Base-by-base conservation (phyloP, 441 rosid species). In the Croton setiger region DNA sequence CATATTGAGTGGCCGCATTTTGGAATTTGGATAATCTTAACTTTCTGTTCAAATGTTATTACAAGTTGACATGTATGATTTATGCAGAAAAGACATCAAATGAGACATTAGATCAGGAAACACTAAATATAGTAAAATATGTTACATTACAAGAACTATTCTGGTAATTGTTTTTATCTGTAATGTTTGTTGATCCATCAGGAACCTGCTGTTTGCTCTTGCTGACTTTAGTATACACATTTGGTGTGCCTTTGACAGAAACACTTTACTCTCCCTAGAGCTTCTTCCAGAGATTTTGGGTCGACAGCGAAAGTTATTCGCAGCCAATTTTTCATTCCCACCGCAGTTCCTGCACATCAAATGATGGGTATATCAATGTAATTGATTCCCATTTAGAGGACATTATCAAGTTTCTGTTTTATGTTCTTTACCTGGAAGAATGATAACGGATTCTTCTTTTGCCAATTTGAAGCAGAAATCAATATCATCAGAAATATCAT, bases 401-500 rank as follows among this genome's bases (percentile, higher is more conserved):
- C 49, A 12, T 27, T 27, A 2, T 27, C 31, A 27, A 27, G 31
- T 27, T 27, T 27, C 2, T 27, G 31, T 27, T 27, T 27, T 68
- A 70, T 53, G 14, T 33, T 66, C 59, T 73, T 66, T 75, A 87
- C 98, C 98, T 1, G 98, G 97, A 80, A 93, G 96, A 82, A 93
- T 80, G 43, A 91, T 87, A 43, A 93, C 89, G 15, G 91, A 86
- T 86, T 93, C 98, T 80, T 93, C 98, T 79, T 86, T 84, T 49
- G 88, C 97, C 64, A 93, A 80, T 76, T 90, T 87, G 85, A 93
- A 89, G 78, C 97, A 89, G 80, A 93, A 90, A 77, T 93, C 97
- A 11, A 88, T 84, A 69, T 93, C 97, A 17, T 89, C 91, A 7
- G 85, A 81, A 71, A 93, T 80, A 74, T 91, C 88, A 44, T 83